Evolutionary conservation across 1,284 basidiomycete species (phyloP), one percentile per base, ranked within the genome.

Genomic region (Malassezia japonica): DNA sequence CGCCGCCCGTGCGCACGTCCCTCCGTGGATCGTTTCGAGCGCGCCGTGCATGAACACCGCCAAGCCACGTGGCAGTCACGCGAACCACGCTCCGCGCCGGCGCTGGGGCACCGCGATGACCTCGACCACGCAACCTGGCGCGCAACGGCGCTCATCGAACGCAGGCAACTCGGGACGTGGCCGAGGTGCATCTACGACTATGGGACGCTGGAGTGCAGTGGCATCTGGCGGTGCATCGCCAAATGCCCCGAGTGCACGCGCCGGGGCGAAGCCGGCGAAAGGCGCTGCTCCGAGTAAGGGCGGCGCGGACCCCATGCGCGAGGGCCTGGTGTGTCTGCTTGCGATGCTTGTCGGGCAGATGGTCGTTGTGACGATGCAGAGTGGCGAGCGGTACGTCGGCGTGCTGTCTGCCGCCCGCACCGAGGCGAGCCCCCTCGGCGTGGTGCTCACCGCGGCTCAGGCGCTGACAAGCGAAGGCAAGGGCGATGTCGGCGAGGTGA

Each of bases 331-430:
- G 24, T 10, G 18, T 8, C 41, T 48, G 28, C 13, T 48, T 5
- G 34, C 32, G 38, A 48, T 48, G 51, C 46, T 54, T 12, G 46
- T 54, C 10, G 51, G 51, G 21, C 51, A 54, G 47, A 54, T 54
- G 51, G 46, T 54, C n/a, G 46, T 48, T 4, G 65, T 62, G 20
- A 59, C 56, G 16, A 57, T 62, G 48, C 61, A 55, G 23, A 51
- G 48, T 37, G 65, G 69, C 16, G 23, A 46, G 28, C 48, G 59
- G 10, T 65, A 61, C 50, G 63, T 67, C n/a, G 69, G 69, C 23
- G 63, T 71, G 35, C 57, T 71, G 23, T 64, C 62, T 2, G 48
- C 58, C 10, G 64, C 64, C 27, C 52, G 56, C 39, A 56, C 57
- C 15, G 65, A 62, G 23, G 43, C 45, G 7, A 59, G 55, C 34